Conservation (phyloP, 1,284 basidiomycete species). For the Termitomyces sp. region DNA sequence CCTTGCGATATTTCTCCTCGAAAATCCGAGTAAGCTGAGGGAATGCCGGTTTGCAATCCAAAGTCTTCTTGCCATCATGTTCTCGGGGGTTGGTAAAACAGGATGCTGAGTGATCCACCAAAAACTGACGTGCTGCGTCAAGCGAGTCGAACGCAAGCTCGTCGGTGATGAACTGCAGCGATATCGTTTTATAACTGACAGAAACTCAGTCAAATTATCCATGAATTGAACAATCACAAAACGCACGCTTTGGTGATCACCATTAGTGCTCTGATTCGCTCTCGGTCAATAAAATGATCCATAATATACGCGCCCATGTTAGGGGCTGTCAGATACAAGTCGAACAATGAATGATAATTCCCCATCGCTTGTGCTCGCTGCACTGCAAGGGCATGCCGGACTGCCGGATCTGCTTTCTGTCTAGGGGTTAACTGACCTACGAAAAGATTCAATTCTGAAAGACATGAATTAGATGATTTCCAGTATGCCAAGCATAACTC, state of each 20-base stretch:
- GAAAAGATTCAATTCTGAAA: conserved; percentile 86
- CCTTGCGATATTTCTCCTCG: conserved; percentile 74
- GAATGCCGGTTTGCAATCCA: conserved; percentile 63
- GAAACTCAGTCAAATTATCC: neutral
- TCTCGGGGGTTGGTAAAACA: conserved; percentile 63
- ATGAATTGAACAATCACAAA: neutral
- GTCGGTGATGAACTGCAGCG: conserved; percentile 72
- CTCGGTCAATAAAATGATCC: conserved; percentile 96
- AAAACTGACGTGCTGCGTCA: conserved; percentile 64
- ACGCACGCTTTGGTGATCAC: conserved; percentile 90
- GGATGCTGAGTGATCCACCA: conserved; percentile 66
- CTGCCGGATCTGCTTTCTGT: conserved; percentile 78
- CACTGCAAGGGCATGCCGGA: conserved; percentile 87
- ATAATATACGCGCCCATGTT: conserved; percentile 99
- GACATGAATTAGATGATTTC: conserved; percentile 8
- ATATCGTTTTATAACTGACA: conserved; percentile 71
- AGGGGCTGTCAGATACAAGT: conserved; percentile 79
- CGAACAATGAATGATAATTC: conserved; percentile 93
- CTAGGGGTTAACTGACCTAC: conserved; percentile 92
- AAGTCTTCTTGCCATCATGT: conserved; percentile 52
- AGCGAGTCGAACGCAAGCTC: conserved; percentile 82
- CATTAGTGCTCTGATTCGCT: conserved; percentile 82
- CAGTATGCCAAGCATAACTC: conserved; percentile 21
- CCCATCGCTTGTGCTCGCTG: conserved; percentile 86
- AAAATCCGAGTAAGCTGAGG: conserved; percentile 51